Evolutionary conservation across 352 stramenopile genomes (phyloP).

Genomic region (Discostella stelligera): DNA sequence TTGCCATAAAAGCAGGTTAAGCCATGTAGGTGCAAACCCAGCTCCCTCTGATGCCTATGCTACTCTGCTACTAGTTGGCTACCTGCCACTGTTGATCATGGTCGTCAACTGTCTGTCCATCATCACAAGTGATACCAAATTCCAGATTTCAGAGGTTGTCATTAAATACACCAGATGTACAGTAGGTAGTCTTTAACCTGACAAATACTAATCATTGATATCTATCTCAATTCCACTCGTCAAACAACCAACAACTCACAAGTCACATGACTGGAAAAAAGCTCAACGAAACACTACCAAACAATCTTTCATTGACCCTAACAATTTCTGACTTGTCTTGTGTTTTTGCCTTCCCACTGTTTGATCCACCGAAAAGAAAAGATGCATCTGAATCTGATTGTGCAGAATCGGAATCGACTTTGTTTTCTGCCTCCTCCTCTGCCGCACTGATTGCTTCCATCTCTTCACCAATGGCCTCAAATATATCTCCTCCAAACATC

Average conservation of each 20-base stretch:
- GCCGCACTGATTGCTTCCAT: conserved; percentile 46
- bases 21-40: no score
- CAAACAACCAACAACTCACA: neutral
- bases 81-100: no score
- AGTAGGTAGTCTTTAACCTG: no score
- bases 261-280: conserved; percentile 58
- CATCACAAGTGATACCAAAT: no score
- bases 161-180: no score
- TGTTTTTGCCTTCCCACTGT: conserved; percentile 20
- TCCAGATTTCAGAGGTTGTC: no score
- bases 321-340: conserved; percentile 24
- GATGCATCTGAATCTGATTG: conserved; percentile 49
- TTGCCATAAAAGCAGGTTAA: no score
- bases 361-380: conserved; percentile 23
- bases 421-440: conserved; percentile 37
- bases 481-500: conserved; percentile 30
- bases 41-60: no score
- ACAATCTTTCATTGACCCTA: conserved; percentile 50
- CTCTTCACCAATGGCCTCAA: conserved; percentile 52
- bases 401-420: conserved; percentile 48
- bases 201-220: no score
- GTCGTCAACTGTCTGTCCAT: no score
- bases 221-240: neutral
- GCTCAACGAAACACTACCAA: conserved; percentile 55
- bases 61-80: no score